Conservation (phyloP, 148 eudicot species). For the Rhododendron ferrugineum region DNA sequence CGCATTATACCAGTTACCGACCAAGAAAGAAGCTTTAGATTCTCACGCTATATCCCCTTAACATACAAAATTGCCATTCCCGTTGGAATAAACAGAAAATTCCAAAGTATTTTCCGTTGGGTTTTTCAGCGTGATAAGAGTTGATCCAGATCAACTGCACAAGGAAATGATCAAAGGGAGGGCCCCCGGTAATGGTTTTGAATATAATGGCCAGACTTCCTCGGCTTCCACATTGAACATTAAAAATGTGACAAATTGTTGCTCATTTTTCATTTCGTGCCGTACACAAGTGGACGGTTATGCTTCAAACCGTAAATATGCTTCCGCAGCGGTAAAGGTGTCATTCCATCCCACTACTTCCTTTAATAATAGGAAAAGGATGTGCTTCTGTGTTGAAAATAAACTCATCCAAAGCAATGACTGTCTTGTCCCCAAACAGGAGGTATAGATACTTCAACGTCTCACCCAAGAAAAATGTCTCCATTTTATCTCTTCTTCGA, state of each 20-base stretch:
- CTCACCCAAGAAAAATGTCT: slow-evolving; percentile 96
- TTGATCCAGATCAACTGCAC: neutral
- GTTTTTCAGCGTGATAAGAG: neutral
- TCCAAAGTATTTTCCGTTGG: neutral
- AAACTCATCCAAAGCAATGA: slow-evolving; percentile 68
- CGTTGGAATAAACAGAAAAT: neutral
- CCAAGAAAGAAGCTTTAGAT: too few species aligned
- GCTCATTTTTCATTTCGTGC: neutral
- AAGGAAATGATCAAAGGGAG: neutral
- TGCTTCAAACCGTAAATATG: neutral
- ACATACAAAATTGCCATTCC: neutral
- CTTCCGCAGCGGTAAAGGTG: neutral
- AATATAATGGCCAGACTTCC: slow-evolving; percentile 8
- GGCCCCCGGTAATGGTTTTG: neutral
- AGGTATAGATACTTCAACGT: slow-evolving; percentile 83
- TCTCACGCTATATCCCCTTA: neutral
- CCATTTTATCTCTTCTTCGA: slow-evolving; percentile 89
- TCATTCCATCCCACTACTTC: slow-evolving; percentile 27
- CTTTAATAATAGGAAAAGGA: slow-evolving; percentile 56
- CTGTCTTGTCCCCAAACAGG: slow-evolving; percentile 47
- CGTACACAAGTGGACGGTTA: neutral
- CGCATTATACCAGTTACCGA: neutral
- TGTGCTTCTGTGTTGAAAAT: slow-evolving; percentile 96
- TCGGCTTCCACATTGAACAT: neutral
- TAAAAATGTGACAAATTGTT: neutral